A percentile compares a stretch with the other conserved stretches of the same genome.
Conservation (phyloP, 257 asterid genomes). For the Solanum clarkiae region DNA sequence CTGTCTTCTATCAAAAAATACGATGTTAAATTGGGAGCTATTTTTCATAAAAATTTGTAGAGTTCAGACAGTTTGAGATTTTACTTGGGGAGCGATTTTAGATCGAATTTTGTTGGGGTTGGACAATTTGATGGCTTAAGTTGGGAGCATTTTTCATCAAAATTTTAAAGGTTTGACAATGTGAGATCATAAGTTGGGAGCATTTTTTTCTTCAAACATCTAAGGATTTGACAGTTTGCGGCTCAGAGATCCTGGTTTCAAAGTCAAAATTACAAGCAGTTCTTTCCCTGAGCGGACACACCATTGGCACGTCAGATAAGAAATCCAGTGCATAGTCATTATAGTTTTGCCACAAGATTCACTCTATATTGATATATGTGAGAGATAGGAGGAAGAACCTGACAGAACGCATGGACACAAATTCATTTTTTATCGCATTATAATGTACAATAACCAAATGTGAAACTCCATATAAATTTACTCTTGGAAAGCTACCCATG, state of each 20-base stretch:
- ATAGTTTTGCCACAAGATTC: neutral
- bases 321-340: neutral
- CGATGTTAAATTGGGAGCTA: neutral
- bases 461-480: neutral
- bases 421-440: neutral
- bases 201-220: neutral
- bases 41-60: neutral
- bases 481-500: neutral
- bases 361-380: neutral
- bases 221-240: neutral
- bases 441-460: neutral
- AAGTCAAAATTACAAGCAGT: neutral
- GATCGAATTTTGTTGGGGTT: neutral
- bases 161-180: neutral
- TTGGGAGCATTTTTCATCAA: neutral
- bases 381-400: neutral
- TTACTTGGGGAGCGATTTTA: neutral
- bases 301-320: neutral
- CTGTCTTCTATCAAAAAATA: neutral
- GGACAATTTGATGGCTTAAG: neutral
- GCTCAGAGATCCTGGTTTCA: neutral
- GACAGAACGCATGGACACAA: neutral
- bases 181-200: neutral
- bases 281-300: neutral
- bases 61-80: neutral